These are phyloP conservation scores for Hansfordia pulvinata DNA, from an alignment of 2,329 filamentous ascomycete genomes.

Conservation along the genomic window DNA sequence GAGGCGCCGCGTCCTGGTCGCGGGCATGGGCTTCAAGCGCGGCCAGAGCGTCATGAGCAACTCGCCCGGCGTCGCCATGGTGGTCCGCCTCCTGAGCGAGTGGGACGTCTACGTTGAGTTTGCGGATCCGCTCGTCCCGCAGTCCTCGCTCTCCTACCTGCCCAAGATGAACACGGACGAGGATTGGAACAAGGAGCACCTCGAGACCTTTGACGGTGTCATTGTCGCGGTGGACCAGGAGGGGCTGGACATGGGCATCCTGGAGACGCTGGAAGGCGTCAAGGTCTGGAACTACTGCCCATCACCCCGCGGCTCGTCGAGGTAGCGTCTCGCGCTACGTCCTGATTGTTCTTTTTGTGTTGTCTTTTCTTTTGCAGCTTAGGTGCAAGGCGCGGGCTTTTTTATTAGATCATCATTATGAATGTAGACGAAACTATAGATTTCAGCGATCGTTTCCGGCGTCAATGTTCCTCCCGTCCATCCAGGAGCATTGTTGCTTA, in stretches of 20 bases:
- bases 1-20: constrained; percentile 22
- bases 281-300: constrained; percentile 25
- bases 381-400: too few relatives aligned
- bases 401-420: too few relatives aligned
- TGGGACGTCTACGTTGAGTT: constrained; percentile 26
- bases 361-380: too few relatives aligned
- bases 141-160: constrained; percentile 25
- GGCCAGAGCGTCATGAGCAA: constrained; percentile 32
- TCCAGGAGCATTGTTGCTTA: too few relatives aligned
- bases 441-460: too few relatives aligned
- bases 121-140: constrained; percentile 28
- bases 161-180: constrained; percentile 19
- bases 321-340: too few relatives aligned
- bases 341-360: too few relatives aligned
- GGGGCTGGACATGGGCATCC: constrained; percentile 23
- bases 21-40: constrained; percentile 35
- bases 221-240: constrained; percentile 28
- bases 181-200: constrained; percentile 21
- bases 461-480: too few relatives aligned
- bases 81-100: constrained; percentile 20
- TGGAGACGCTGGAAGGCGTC: constrained; percentile 19
- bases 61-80: constrained; percentile 30
- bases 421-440: too few relatives aligned
- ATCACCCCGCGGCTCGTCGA: too few relatives aligned
- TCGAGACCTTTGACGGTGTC: constrained; percentile 27